Evolutionary conservation across 140 eudicot genomes (phyloP), one percentile per base, ranked within the genome.

Genomic region (Flaveria floridana): DNA sequence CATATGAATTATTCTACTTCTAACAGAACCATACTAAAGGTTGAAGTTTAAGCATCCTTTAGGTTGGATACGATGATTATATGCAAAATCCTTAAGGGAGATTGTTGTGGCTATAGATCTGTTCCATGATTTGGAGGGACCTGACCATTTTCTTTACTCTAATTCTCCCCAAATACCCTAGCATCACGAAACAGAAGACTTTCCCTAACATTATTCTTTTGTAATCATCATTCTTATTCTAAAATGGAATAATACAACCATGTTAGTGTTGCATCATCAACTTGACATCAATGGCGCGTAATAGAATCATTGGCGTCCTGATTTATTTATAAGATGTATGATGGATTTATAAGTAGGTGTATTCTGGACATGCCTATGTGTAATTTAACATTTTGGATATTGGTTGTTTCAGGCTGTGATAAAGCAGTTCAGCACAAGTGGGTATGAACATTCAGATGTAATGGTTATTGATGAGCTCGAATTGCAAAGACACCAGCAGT

Each of bases 401-500:
- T 41, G 79, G 48, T 75, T 57, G 55, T 81, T 82, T 71, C 86
- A 93, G 98, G 98, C 98, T 74, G 97, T 93, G 71, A 93, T 93
- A 78, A 93, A 93, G 83, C 98, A 93, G 39, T 86, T 93, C 66
- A 85, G 98, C 23, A 83, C 84, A 11, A 88, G 88, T 79, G 97
- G 98, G 70, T 93, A 90, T 90, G 98, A 90, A 34, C 84, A 89
- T 76, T 93, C 98, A 30, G 91, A 86, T 21, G 84, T 79, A 25
- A 79, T 93, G 93, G 98, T 93, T 73, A 90, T 90, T 56, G 98
- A 93, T 88, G 98, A 90, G 82, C 76, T 88, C 75, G 98, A 93
- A 85, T 37, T 93, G 94, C 98, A 90, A 72, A 88, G 85, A 80
- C 98, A 93, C 84, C 96, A 88, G 37, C 97, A 90, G 12, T 70